phyloP scores from a whole-genome alignment of 129 eudicot genomes.

The Helianthus tuberosus region DNA sequence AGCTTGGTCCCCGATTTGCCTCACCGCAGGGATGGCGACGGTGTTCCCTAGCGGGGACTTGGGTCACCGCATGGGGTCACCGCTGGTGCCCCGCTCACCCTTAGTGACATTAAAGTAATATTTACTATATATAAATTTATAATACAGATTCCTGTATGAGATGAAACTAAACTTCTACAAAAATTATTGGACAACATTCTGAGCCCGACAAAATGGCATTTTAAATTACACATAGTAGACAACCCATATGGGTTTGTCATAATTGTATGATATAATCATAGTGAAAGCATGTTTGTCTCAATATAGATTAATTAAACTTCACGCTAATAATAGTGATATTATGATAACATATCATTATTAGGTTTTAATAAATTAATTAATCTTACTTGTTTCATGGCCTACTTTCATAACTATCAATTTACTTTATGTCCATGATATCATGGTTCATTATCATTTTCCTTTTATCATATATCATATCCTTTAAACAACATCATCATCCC shows the following conservation, averaged over 20 bases:
- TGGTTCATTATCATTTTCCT: background rate
- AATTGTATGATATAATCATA: constrained; percentile 24
- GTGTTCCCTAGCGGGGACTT: no score
- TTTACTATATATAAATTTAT: background rate
- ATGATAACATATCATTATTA: constrained; percentile 28
- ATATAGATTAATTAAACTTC: constrained; percentile 29
- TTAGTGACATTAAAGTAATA: no score
- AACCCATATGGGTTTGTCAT: constrained; percentile 19
- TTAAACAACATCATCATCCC: background rate
- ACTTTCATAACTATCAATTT: background rate
- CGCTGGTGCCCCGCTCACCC: no score
- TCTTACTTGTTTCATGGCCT: background rate
- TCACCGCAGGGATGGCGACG: no score
- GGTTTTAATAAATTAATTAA: constrained; percentile 9
- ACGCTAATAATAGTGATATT: constrained; percentile 39
- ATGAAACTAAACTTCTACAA: background rate
- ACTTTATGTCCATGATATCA: background rate
- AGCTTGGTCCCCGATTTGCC: no score
- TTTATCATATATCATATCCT: background rate
- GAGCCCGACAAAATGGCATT: background rate
- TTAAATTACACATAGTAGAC: constrained; percentile 1
- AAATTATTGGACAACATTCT: background rate
- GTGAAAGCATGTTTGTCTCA: constrained; percentile 31
- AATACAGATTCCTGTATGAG: background rate
- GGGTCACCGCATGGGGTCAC: no score